Evolutionary conservation across 805 yeast species (phyloP).

Genomic region (Kodamaea kaohsiungensis): DNA sequence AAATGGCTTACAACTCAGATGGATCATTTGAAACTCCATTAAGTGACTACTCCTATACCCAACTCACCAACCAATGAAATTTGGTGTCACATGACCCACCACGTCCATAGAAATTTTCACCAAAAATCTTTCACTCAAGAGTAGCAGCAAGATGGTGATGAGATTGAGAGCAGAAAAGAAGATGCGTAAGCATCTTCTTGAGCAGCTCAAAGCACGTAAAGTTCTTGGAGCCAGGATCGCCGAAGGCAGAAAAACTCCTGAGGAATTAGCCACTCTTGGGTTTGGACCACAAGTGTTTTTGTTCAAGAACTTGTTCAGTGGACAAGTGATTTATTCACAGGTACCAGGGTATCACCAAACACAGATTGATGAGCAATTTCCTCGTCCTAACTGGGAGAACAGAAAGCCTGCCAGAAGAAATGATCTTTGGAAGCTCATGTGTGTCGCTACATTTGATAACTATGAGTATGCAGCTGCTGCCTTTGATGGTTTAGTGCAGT

Average conservation of each 20-base stretch:
- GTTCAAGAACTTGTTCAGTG: constrained; percentile 83
- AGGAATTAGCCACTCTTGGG: constrained; percentile 45
- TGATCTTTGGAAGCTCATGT: constrained; percentile 90
- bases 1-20: too few species aligned
- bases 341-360: constrained; percentile 62
- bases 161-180: constrained; percentile 45
- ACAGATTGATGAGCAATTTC: constrained; percentile 70
- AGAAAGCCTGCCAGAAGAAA: constrained; percentile 74
- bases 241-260: constrained; percentile 34
- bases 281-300: constrained; percentile 83
- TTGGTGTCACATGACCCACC: background rate
- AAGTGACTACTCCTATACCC: too few species aligned
- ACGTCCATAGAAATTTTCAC: background rate
- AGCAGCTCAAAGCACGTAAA: constrained; percentile 45
- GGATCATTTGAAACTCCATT: too few species aligned
- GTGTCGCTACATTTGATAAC: constrained; percentile 67
- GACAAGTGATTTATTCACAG: constrained; percentile 89
- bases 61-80: too few species aligned
- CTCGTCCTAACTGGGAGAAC: constrained; percentile 88
- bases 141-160: constrained; percentile 33
- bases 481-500: constrained; percentile 69
- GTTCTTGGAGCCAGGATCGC: constrained; percentile 45
- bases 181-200: constrained; percentile 48
- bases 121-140: background rate
- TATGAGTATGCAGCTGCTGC: constrained; percentile 70